A percentile compares a stretch with the other conserved stretches of the same genome.
These are phyloP conservation scores for Phytophthora litchii DNA, from an alignment of 352 stramenopile species.

Conservation along the genomic window DNA sequence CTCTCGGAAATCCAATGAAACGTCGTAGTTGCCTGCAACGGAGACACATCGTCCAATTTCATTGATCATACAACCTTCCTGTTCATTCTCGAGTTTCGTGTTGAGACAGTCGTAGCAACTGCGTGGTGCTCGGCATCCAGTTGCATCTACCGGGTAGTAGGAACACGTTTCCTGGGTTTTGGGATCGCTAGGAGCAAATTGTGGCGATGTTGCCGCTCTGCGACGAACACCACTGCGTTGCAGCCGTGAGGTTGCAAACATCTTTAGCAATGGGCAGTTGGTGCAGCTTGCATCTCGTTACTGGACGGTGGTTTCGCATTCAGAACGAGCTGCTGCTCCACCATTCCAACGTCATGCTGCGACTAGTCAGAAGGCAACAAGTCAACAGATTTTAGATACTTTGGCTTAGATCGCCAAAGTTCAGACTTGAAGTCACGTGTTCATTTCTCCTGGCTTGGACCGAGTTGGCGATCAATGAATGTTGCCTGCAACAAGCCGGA, in stretches of 20 bases:
- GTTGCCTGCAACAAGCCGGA: conserved; percentile 2
- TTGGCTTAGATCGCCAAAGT: conserved; percentile 8
- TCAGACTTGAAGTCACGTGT: conserved; percentile 2
- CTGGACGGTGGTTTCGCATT: conserved; percentile 21
- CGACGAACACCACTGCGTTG: conserved; percentile 10
- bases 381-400: conserved; percentile 8
- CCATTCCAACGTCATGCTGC: conserved; percentile 18
- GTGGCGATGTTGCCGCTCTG: background rate
- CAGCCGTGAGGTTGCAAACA: conserved; percentile 11
- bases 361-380: conserved; percentile 11
- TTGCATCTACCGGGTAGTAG: conserved; percentile 34
- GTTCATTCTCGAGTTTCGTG: conserved; percentile 23
- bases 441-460: background rate
- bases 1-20: conserved; percentile 34
- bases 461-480: background rate
- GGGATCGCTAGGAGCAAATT: conserved; percentile 1
- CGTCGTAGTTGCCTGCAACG: conserved; percentile 29
- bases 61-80: conserved; percentile 38
- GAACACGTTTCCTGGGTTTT: conserved; percentile 32
- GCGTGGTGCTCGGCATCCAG: conserved; percentile 34
- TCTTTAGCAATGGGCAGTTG: conserved; percentile 18
- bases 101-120: conserved; percentile 56
- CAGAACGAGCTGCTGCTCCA: conserved; percentile 1
- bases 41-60: conserved; percentile 33
- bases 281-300: background rate